phyloP scores from a whole-genome alignment of 768 basidiomycete species.

The Macrolepiota fuliginosa region DNA sequence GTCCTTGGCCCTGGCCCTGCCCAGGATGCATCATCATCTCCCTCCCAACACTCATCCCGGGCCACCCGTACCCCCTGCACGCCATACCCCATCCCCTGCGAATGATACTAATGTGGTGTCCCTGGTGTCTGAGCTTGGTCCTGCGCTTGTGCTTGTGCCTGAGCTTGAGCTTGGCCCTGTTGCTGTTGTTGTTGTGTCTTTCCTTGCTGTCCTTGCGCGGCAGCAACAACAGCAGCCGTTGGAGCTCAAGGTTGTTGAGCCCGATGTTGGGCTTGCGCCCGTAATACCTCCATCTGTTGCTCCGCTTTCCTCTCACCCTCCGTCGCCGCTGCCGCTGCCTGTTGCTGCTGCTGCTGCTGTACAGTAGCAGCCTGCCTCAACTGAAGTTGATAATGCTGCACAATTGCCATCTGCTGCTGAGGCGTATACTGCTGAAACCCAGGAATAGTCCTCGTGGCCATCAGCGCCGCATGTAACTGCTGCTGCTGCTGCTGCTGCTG shows the following conservation, averaged over 20 bases:
- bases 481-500: not conserved
- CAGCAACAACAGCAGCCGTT: slow-evolving; percentile 8
- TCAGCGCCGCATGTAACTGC: not conserved
- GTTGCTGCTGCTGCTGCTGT: too few relatives aligned
- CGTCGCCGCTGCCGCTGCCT: not conserved
- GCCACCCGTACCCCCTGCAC: not conserved
- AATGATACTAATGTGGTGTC: not conserved
- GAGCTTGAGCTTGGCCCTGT: not conserved
- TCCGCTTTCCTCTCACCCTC: not conserved
- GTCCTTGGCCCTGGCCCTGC: not conserved
- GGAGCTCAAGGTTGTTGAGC: not conserved
- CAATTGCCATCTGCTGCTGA: not conserved
- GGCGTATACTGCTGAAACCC: not conserved
- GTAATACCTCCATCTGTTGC: slow-evolving; percentile 3
- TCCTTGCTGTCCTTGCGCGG: slow-evolving; percentile 10
- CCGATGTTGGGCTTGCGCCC: not conserved
- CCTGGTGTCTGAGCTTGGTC: not conserved
- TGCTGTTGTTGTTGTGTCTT: slow-evolving; percentile 12
- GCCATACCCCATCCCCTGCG: not conserved
- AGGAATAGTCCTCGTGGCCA: not conserved
- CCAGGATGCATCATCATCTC: not conserved
- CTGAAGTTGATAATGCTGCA: not conserved
- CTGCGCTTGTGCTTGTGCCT: too few relatives aligned
- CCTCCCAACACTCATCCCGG: not conserved
- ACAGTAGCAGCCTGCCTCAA: not conserved